Percentiles rank a stretch among this genome's conserved stretches.
phyloP scores from a whole-genome alignment of 2,329 filamentous ascomycete genomes.

The Calonectria henricotiae region DNA sequence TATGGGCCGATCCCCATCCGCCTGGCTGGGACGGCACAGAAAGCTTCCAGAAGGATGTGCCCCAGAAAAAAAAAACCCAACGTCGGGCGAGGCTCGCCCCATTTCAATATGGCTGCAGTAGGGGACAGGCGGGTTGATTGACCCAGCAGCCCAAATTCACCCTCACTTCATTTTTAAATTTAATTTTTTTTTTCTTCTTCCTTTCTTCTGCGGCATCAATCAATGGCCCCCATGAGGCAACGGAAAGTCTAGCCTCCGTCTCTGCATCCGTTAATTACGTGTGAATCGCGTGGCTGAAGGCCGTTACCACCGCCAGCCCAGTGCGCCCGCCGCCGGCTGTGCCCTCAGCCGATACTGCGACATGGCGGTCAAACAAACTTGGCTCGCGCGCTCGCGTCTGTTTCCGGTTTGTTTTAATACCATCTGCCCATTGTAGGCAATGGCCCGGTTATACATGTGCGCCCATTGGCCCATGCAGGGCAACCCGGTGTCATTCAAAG shows the following conservation, averaged over 20 bases:
- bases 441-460: constrained; percentile 2
- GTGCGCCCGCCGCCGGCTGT: constrained; percentile 17
- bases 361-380: constrained; percentile 15
- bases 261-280: constrained; percentile 17
- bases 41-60: constrained; percentile 20
- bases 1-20: constrained; percentile 25
- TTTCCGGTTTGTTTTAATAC: constrained; percentile 19
- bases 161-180: background rate
- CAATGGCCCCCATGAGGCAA: background rate
- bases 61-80: background rate
- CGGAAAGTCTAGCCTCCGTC: constrained; percentile 18
- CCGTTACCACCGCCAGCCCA: constrained; percentile 9
- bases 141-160: constrained; percentile 15
- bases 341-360: constrained; percentile 7
- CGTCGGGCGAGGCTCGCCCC: constrained; percentile 9
- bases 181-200: too few relatives aligned
- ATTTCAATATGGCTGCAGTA: background rate
- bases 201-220: constrained; percentile 17
- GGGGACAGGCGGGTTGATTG: background rate
- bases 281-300: constrained; percentile 9
- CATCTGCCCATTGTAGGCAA: constrained; percentile 2
- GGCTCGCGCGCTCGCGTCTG: constrained; percentile 20
- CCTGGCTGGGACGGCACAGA: constrained; percentile 23
- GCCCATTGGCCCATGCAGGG: background rate
- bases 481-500: background rate